Conservation (phyloP, 2,329 filamentous ascomycete species). For the Alternaria sp. region DNA sequence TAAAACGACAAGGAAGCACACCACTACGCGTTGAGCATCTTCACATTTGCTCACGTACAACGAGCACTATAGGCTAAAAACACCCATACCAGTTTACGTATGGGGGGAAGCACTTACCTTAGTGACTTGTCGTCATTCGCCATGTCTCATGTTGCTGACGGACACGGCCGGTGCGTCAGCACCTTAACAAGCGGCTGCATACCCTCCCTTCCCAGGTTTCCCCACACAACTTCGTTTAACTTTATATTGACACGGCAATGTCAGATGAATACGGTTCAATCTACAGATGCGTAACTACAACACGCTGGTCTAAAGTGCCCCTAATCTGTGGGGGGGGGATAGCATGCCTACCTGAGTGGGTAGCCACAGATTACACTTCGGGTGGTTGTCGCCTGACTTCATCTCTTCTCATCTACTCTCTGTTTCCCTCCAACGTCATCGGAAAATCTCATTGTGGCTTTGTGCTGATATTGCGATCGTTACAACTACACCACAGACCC, state of each 20-base stretch:
- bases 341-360: not conserved
- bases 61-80: slow-evolving; percentile 16
- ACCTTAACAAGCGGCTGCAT: slow-evolving; percentile 16
- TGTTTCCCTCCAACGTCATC: not conserved
- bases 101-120: not conserved
- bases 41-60: not conserved
- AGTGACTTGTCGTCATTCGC: slow-evolving; percentile 4
- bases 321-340: not conserved
- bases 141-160: slow-evolving; percentile 19
- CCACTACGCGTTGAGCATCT: not conserved
- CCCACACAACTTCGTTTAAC: slow-evolving; percentile 10
- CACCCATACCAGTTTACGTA: slow-evolving; percentile 1
- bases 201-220: slow-evolving; percentile 6
- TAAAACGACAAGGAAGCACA: not conserved
- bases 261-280: slow-evolving; percentile 7
- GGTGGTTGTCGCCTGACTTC: slow-evolving; percentile 1
- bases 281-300: not conserved
- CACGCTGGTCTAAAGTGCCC: not conserved
- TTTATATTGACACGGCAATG: slow-evolving; percentile 15
- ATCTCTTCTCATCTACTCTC: slow-evolving; percentile 1
- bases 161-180: slow-evolving; percentile 7
- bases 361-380: not conserved
- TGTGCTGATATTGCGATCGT: not conserved
- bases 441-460: not conserved
- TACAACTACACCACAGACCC: not conserved